phyloP scores from a whole-genome alignment of 371 early-diverging fungal genomes.

The Rhizopus stolonifer region DNA sequence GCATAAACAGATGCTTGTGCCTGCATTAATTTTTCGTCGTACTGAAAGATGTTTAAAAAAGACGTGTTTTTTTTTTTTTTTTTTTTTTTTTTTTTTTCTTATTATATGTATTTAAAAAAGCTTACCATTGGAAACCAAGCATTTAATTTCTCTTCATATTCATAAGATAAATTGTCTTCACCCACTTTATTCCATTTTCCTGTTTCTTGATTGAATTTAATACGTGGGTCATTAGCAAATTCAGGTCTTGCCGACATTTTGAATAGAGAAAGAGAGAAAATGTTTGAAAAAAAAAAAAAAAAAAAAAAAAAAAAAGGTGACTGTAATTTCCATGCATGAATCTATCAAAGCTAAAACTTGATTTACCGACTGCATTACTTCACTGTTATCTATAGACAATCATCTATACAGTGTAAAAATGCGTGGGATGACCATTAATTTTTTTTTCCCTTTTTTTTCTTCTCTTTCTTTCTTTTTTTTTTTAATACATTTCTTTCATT shows the following conservation, averaged over 20 bases:
- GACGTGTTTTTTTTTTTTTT: no score
- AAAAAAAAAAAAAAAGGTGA: no score
- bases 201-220: conserved; percentile 66
- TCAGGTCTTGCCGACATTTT: conserved; percentile 18
- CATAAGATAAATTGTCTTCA: conserved; percentile 76
- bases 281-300: no score
- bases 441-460: conserved; percentile 5
- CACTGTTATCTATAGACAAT: background rate
- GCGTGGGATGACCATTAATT: no score
- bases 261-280: no score
- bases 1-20: conserved; percentile 84
- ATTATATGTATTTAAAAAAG: background rate
- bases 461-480: background rate
- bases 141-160: conserved; percentile 74
- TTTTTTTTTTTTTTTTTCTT: no score
- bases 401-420: no score
- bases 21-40: conserved; percentile 70
- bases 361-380: background rate
- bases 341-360: background rate
- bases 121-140: conserved; percentile 92
- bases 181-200: conserved; percentile 73
- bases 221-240: conserved; percentile 48
- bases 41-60: conserved; percentile 38
- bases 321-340: background rate
- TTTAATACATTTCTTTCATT: background rate